These are phyloP conservation scores for Pseudevernia furfuracea DNA, from an alignment of 495 filamentous ascomycete genomes.

Conservation along the genomic window DNA sequence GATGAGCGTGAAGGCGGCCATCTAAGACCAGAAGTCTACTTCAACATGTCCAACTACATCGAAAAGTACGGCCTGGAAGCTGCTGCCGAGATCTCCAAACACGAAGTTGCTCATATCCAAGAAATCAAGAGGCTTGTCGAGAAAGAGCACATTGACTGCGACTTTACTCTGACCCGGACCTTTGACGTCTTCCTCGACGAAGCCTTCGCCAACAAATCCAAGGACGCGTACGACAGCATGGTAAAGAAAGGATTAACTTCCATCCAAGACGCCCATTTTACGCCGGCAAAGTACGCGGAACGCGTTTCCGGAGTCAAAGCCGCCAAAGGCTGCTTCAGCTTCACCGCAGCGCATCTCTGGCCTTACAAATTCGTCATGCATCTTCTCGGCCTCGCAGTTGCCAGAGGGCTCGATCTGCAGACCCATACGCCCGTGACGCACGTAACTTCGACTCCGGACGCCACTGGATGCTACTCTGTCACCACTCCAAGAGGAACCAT, in stretches of 20 bases:
- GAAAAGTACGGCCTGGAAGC: neutral
- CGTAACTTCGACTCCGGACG: neutral
- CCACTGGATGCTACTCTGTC: neutral
- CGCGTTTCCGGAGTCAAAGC: conserved; percentile 1
- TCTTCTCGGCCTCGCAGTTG: neutral
- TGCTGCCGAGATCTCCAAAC: conserved; percentile 1
- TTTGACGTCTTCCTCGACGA: neutral
- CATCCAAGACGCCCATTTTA: neutral
- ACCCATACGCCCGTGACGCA: neutral
- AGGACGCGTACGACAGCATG: neutral
- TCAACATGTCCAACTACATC: neutral
- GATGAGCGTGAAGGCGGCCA: neutral
- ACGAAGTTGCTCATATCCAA: conserved; percentile 1
- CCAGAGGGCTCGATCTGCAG: conserved; percentile 2
- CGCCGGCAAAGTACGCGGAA: neutral
- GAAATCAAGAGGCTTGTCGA: neutral
- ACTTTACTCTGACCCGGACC: neutral
- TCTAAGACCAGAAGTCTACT: neutral
- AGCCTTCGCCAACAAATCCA: neutral
- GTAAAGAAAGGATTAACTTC: neutral
- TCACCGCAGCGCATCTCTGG: neutral
- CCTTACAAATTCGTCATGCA: conserved; percentile 1
- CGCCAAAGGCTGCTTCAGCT: conserved; percentile 7
- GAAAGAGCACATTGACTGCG: conserved; percentile 5
- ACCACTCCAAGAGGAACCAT: neutral